Conservation (phyloP, 1,284 basidiomycete genomes). For the Fomitopsis palustris region DNA sequence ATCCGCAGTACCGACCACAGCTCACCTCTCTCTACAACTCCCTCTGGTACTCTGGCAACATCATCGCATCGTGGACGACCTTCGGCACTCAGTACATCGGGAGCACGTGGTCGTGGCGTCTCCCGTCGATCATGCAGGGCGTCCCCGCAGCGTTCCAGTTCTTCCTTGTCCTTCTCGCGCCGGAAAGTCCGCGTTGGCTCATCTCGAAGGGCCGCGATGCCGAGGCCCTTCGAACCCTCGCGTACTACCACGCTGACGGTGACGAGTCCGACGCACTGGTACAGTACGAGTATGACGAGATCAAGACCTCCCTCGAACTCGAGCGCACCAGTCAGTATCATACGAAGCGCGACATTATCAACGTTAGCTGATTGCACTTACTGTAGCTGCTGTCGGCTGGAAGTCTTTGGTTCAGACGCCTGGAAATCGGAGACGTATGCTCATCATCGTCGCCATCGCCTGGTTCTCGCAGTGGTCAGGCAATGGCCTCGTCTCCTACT, state of each 20-base stretch:
- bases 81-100: conserved; percentile 65
- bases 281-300: conserved; percentile 71
- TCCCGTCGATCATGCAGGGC: conserved; percentile 60
- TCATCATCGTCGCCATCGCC: conserved; percentile 65
- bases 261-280: conserved; percentile 71
- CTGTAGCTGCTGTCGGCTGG: conserved; percentile 44
- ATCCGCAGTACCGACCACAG: conserved; percentile 71
- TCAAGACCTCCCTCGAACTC: conserved; percentile 65
- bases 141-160: conserved; percentile 58
- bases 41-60: conserved; percentile 49
- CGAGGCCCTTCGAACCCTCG: conserved; percentile 54
- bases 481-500: conserved; percentile 74
- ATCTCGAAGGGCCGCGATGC: conserved; percentile 55
- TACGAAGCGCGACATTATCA: background rate
- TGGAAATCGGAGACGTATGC: conserved; percentile 67
- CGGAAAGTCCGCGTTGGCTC: conserved; percentile 68
- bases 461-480: conserved; percentile 78
- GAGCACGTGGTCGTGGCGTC: conserved; percentile 65
- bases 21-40: conserved; percentile 75
- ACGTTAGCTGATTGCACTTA: background rate
- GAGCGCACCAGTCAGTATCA: conserved; percentile 40
- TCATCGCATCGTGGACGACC: conserved; percentile 65
- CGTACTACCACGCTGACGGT: conserved; percentile 64
- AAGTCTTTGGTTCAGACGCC: conserved; percentile 51
- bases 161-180: conserved; percentile 50